A percentile compares a stretch with the other conserved stretches of the same genome.
phyloP scores from a whole-genome alignment of 495 filamentous ascomycete genomes.

The Acidiella bohemica region DNA sequence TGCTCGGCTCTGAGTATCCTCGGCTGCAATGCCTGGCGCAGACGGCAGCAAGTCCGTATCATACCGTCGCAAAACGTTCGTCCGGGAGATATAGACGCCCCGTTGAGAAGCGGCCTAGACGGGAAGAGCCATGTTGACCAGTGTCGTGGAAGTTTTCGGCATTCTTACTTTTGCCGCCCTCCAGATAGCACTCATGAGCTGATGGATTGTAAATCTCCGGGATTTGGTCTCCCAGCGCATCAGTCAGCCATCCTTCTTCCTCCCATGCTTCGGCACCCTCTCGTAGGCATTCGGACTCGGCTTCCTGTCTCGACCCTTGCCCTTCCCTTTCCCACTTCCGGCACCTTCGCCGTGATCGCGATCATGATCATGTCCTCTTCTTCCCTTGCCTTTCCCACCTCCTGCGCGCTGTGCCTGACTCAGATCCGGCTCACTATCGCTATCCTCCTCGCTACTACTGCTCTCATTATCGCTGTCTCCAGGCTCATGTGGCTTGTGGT shows the following conservation, averaged over 20 bases:
- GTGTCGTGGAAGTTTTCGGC: no score
- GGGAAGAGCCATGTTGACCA: no score
- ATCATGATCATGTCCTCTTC: constrained; percentile 28
- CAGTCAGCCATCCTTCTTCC: constrained; percentile 11
- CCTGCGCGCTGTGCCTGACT: constrained; percentile 29
- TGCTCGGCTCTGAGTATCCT: no score
- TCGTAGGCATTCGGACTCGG: constrained; percentile 92
- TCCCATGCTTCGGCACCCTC: constrained; percentile 54
- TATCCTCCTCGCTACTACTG: constrained; percentile 41
- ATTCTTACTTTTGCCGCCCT: no score
- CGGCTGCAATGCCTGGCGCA: no score
- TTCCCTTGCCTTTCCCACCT: constrained; percentile 11
- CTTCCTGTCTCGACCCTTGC: constrained; percentile 40
- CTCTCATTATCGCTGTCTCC: constrained; percentile 72
- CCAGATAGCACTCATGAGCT: no score
- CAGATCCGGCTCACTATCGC: constrained; percentile 40
- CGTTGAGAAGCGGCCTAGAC: no score
- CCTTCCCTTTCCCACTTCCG: constrained; percentile 31
- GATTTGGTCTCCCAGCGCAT: no score
- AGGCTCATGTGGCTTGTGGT: constrained; percentile 68
- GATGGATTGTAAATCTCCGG: no score
- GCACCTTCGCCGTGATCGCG: constrained; percentile 25
- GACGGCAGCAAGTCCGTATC: no score
- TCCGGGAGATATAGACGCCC: no score
- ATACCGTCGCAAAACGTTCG: no score